Conservation (phyloP, 371 early-diverging fungal genomes). For the Saksenaea oblongispora region DNA sequence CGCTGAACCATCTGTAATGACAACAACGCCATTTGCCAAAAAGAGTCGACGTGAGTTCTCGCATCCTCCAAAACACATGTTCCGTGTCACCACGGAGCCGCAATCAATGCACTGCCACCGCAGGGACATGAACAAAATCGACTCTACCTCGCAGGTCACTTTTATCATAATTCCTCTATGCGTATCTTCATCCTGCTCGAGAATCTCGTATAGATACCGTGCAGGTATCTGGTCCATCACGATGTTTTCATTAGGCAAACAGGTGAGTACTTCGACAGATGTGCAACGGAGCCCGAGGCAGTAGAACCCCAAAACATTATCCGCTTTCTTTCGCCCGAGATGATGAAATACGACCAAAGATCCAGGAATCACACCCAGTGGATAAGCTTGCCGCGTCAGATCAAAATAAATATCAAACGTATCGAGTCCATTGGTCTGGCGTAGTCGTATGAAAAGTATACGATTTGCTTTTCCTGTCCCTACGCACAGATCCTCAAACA, state of each 20-base stretch:
- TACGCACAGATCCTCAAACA: constrained; percentile 12
- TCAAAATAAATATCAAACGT: constrained; percentile 31
- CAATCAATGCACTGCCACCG: constrained; percentile 32
- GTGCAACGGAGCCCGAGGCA: constrained; percentile 7
- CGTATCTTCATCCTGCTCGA: neutral
- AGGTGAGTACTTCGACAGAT: constrained; percentile 5
- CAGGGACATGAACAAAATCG: neutral
- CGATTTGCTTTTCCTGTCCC: constrained; percentile 29
- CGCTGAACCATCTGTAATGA: constrained; percentile 26
- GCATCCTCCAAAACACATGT: constrained; percentile 29
- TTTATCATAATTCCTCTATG: neutral
- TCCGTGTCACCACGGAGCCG: constrained; percentile 12
- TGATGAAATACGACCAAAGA: constrained; percentile 20
- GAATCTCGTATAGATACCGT: neutral
- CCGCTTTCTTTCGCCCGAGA: constrained; percentile 12
- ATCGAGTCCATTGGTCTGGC: constrained; percentile 26
- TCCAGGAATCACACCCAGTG: constrained; percentile 32
- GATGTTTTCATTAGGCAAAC: neutral
- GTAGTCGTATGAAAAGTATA: constrained; percentile 24
- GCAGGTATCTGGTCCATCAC: constrained; percentile 4
- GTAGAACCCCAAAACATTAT: neutral
- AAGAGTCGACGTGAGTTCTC: constrained; percentile 14
- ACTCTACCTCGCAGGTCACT: neutral
- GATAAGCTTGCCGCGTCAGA: constrained; percentile 14
- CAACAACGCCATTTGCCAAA: constrained; percentile 18